These are phyloP conservation scores for Paramecium caudatum DNA, from an alignment of 73 alveolate genomes.

Conservation along the genomic window DNA sequence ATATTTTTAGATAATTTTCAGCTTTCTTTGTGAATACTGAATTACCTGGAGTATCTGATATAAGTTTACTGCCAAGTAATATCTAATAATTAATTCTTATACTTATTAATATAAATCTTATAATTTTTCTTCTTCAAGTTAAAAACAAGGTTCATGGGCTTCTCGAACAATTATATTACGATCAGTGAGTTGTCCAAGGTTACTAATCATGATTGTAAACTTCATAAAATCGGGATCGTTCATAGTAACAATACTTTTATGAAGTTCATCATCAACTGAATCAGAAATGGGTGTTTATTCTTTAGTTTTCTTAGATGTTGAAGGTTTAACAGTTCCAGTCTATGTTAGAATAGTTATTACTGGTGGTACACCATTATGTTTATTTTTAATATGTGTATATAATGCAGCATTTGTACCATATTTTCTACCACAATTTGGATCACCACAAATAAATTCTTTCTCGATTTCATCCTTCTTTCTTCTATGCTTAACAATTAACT, in stretches of 20 bases:
- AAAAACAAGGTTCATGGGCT: not conserved
- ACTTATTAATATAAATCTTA: slow-evolving; percentile 32
- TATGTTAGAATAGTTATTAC: slow-evolving; percentile 1
- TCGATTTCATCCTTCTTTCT: slow-evolving; percentile 74
- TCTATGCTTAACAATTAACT: slow-evolving; percentile 60
- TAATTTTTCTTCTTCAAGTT: slow-evolving; percentile 50
- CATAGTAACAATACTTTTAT: not conserved
- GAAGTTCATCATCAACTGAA: slow-evolving; percentile 27
- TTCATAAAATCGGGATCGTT: slow-evolving; percentile 49
- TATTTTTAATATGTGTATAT: slow-evolving; percentile 75
- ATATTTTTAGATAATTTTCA: slow-evolving; percentile 33
- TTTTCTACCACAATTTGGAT: slow-evolving; percentile 76
- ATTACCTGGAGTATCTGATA: not conserved
- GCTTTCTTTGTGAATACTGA: slow-evolving; percentile 62
- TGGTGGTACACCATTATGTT: slow-evolving; percentile 76
- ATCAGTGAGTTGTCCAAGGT: slow-evolving; percentile 38
- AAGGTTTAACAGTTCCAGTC: slow-evolving; percentile 58
- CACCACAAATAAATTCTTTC: slow-evolving; percentile 75
- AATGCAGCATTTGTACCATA: slow-evolving; percentile 79
- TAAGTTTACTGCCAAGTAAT: not conserved
- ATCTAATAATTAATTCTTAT: not conserved
- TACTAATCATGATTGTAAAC: slow-evolving; percentile 2
- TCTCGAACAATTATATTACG: slow-evolving; percentile 26
- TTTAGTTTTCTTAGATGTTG: slow-evolving; percentile 40
- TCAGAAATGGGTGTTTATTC: slow-evolving; percentile 3